phyloP scores from a whole-genome alignment of 2,329 filamentous ascomycete species.

The Didymella glomerata region DNA sequence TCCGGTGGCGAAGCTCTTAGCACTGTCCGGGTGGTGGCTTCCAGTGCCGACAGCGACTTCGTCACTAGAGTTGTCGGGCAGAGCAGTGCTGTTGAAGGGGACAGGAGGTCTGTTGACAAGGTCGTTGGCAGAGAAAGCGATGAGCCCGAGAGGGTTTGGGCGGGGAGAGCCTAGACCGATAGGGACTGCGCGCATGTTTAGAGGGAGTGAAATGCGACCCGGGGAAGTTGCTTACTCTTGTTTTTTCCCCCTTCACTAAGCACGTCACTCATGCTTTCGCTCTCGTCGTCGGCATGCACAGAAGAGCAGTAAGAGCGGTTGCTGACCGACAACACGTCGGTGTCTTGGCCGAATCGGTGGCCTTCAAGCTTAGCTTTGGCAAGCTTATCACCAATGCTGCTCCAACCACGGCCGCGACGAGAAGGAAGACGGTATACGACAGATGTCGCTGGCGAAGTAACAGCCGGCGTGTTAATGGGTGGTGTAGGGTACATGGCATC shows the following conservation, averaged over 20 bases:
- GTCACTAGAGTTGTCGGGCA: constrained; percentile 20
- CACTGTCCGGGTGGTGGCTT: constrained; percentile 20
- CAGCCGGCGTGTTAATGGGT: constrained; percentile 42
- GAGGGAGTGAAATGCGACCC: neutral
- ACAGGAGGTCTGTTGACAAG: constrained; percentile 26
- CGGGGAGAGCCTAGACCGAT: constrained; percentile 40
- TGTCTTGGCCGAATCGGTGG: constrained; percentile 23
- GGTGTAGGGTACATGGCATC: constrained; percentile 42
- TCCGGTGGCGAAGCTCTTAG: constrained; percentile 34
- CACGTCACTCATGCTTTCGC: constrained; percentile 30
- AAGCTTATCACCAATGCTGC: constrained; percentile 88
- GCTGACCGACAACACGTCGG: constrained; percentile 29
- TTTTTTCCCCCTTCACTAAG: constrained; percentile 28
- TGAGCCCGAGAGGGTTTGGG: constrained; percentile 41
- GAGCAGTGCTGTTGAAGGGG: constrained; percentile 32
- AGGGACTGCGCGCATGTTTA: constrained; percentile 30
- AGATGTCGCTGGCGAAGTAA: constrained; percentile 41
- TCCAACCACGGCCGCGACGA: constrained; percentile 62
- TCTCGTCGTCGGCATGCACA: constrained; percentile 29
- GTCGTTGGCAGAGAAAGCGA: constrained; percentile 38
- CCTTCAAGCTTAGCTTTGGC: constrained; percentile 65
- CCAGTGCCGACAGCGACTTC: constrained; percentile 17
- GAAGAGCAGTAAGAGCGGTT: constrained; percentile 27
- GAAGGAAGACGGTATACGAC: constrained; percentile 23
- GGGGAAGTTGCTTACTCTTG: constrained; percentile 25